A percentile compares a stretch with the other conserved stretches of the same genome.
Conservation (phyloP, 768 basidiomycete species). For the Leccinum barrowsii region DNA sequence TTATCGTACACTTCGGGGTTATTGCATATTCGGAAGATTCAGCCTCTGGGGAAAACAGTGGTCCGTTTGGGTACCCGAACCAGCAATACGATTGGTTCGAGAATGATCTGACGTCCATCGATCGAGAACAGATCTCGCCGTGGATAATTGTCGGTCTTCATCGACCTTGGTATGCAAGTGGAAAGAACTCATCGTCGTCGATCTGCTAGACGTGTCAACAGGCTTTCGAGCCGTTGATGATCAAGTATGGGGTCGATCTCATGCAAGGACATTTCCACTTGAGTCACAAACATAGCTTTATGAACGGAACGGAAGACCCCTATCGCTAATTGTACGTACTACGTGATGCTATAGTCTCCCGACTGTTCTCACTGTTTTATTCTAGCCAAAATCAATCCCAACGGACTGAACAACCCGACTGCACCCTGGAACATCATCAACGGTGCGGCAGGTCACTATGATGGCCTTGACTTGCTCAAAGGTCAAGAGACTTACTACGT, state of each 20-base stretch:
- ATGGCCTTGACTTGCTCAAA: conserved; percentile 22
- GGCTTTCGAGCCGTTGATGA: conserved; percentile 29
- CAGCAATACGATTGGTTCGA: conserved; percentile 29
- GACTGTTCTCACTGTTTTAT: too few relatives aligned
- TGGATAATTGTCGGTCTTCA: conserved; percentile 29
- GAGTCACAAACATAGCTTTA: conserved; percentile 17
- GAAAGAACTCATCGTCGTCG: conserved; percentile 2
- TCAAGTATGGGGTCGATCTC: conserved; percentile 29
- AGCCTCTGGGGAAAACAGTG: conserved; percentile 15
- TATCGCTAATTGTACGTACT: conserved; percentile 23
- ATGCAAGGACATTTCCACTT: conserved; percentile 29
- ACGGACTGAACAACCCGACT: conserved; percentile 22
- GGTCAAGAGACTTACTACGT: background rate
- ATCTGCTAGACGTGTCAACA: conserved; percentile 20
- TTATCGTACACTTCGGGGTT: conserved; percentile 25
- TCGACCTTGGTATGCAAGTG: conserved; percentile 24
- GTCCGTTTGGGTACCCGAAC: conserved; percentile 28
- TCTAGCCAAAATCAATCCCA: conserved; percentile 19
- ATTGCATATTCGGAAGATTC: conserved; percentile 21
- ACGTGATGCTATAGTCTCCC: background rate
- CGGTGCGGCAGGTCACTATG: conserved; percentile 27
- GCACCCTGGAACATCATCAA: conserved; percentile 29
- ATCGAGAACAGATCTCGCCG: conserved; percentile 24
- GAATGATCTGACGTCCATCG: conserved; percentile 22
- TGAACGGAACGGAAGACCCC: conserved; percentile 23